These are phyloP conservation scores for Dactylonectria macrodidyma DNA, from an alignment of 2,329 filamentous ascomycete genomes.

Conservation along the genomic window DNA sequence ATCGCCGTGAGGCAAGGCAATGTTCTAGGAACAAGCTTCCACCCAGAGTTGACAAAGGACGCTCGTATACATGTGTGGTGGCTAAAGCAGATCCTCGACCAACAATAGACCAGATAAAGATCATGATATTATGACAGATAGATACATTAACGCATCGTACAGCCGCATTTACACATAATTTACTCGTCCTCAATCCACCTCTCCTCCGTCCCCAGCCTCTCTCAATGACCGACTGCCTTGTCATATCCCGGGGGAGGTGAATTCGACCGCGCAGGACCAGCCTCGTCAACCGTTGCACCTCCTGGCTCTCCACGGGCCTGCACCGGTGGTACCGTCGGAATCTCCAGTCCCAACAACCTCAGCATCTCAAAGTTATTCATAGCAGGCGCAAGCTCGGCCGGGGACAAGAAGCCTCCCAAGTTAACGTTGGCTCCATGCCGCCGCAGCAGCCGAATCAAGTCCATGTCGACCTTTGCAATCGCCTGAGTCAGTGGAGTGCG, in stretches of 20 bases:
- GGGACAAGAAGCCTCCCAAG: slow-evolving; percentile 35
- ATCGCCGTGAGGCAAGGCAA: slow-evolving; percentile 93
- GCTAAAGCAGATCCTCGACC: slow-evolving; percentile 75
- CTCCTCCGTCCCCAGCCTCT: neutral
- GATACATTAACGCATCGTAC: slow-evolving; percentile 4
- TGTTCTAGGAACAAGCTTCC: slow-evolving; percentile 94
- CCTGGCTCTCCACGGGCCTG: neutral
- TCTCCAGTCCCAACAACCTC: slow-evolving; percentile 41
- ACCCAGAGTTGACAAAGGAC: slow-evolving; percentile 93
- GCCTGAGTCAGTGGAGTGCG: slow-evolving; percentile 53
- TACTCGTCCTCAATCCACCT: neutral
- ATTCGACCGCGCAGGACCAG: slow-evolving; percentile 21
- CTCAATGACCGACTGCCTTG: slow-evolving; percentile 32
- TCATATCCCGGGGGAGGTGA: slow-evolving; percentile 46
- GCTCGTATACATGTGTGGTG: slow-evolving; percentile 94
- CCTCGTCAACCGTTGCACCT: neutral
- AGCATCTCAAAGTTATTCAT: slow-evolving; percentile 47
- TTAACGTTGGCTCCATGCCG: slow-evolving; percentile 48
- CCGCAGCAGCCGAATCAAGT: slow-evolving; percentile 49
- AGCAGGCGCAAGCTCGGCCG: slow-evolving; percentile 43
- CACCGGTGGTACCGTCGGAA: neutral
- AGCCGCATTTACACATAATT: slow-evolving; percentile 8
- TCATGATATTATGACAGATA: slow-evolving; percentile 9
- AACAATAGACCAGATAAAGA: slow-evolving; percentile 30
- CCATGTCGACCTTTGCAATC: slow-evolving; percentile 45